Conservation (phyloP, 129 eudicot species). For the Tagetes patula region DNA sequence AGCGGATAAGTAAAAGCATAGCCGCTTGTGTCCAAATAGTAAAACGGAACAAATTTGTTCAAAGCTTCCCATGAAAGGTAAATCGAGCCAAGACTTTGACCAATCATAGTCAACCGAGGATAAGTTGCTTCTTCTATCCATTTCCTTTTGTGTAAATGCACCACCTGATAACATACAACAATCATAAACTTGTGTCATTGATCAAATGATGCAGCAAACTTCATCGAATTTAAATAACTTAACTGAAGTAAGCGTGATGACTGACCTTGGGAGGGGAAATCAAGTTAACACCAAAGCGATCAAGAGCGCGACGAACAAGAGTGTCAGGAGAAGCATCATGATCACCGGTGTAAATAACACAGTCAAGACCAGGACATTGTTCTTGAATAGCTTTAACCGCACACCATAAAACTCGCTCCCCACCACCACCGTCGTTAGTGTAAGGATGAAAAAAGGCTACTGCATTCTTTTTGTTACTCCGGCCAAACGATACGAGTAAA, state of each 20-base stretch:
- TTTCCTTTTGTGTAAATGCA: conserved; percentile 73
- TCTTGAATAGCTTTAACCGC: conserved; percentile 95
- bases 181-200: too few relatives aligned
- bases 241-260: not conserved
- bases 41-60: conserved; percentile 64
- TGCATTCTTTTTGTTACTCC: conserved; percentile 45
- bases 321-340: conserved; percentile 78
- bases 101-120: conserved; percentile 96
- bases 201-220: too few relatives aligned
- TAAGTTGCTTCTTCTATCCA: conserved; percentile 91
- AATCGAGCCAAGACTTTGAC: conserved; percentile 95
- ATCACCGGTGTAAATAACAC: conserved; percentile 84
- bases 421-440: conserved; percentile 99
- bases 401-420: conserved; percentile 96
- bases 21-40: conserved; percentile 95
- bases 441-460: conserved; percentile 91
- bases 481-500: conserved; percentile 29
- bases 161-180: conserved; percentile 50
- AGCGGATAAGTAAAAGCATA: conserved; percentile 93
- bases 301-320: conserved; percentile 66
- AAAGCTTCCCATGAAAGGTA: conserved; percentile 92
- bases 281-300: conserved; percentile 86
- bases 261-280: conserved; percentile 63
- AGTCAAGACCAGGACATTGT: conserved; percentile 65
- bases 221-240: not conserved